These are phyloP conservation scores for Populus simonii DNA, from an alignment of 345 rosid species.

Conservation along the genomic window DNA sequence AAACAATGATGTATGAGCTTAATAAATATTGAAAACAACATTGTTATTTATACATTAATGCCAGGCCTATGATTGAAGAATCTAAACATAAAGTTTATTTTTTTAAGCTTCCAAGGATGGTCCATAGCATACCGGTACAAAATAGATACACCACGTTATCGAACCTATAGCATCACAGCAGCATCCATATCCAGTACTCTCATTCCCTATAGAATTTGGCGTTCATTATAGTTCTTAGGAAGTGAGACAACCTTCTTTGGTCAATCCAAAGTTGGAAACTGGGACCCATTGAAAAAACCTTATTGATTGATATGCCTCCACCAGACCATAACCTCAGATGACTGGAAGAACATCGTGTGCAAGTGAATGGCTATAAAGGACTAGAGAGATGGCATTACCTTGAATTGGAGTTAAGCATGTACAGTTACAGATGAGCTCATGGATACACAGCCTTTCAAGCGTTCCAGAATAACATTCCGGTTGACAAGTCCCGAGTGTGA, in stretches of 20 bases:
- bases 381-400: conserved; percentile 16
- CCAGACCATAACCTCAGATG: conserved; percentile 11
- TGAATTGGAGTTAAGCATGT: conserved; percentile 53
- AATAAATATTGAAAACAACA: not conserved
- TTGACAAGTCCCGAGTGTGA: conserved; percentile 64
- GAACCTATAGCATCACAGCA: not conserved
- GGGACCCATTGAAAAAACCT: not conserved
- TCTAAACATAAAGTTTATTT: not conserved
- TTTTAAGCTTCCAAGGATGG: not conserved
- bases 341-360: conserved; percentile 21
- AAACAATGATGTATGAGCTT: not conserved
- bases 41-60: not conserved
- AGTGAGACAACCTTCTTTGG: conserved; percentile 3
- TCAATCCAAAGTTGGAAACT: conserved; percentile 7
- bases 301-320: conserved; percentile 1
- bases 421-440: conserved; percentile 71
- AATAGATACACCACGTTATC: not conserved
- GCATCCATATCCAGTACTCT: not conserved
- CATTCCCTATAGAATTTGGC: not conserved
- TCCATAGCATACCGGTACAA: not conserved
- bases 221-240: not conserved
- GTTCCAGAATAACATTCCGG: conserved; percentile 62
- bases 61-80: not conserved
- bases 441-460: conserved; percentile 72
- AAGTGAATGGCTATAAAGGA: conserved; percentile 9